Percentiles rank a stretch among this genome's conserved stretches.
These are phyloP conservation scores for Teratosphaeria pseudoeucalypti DNA, from an alignment of 2,329 filamentous ascomycete species.

Conservation along the genomic window DNA sequence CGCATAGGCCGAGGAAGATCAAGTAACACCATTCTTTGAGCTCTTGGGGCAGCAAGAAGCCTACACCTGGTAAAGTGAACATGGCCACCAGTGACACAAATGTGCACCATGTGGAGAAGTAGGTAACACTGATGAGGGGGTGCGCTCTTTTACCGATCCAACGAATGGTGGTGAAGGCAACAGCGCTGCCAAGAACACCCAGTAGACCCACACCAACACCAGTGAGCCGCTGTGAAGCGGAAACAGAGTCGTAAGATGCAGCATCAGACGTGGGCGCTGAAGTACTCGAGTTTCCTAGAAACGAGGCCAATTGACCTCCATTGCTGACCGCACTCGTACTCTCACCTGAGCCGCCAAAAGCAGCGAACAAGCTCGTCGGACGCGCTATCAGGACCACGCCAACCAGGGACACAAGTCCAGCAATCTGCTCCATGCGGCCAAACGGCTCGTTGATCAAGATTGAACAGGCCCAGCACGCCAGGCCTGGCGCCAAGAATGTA, in stretches of 20 bases:
- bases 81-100: slow-evolving; percentile 56
- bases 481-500: slow-evolving; percentile 71
- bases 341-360: slow-evolving; percentile 17
- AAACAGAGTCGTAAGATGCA: slow-evolving; percentile 36
- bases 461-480: slow-evolving; percentile 72
- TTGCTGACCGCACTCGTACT: slow-evolving; percentile 22
- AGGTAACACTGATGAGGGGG: slow-evolving; percentile 75
- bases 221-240: slow-evolving; percentile 53
- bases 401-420: slow-evolving; percentile 60
- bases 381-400: slow-evolving; percentile 78
- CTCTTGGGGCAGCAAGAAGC: slow-evolving; percentile 46
- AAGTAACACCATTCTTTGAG: slow-evolving; percentile 56
- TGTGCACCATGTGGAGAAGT: slow-evolving; percentile 63
- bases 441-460: slow-evolving; percentile 68
- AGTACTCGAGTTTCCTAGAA: slow-evolving; percentile 21
- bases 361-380: slow-evolving; percentile 48
- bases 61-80: slow-evolving; percentile 43
- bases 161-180: slow-evolving; percentile 64
- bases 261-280: slow-evolving; percentile 14
- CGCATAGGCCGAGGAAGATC: slow-evolving; percentile 57
- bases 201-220: slow-evolving; percentile 64
- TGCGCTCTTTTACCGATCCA: slow-evolving; percentile 73
- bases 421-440: slow-evolving; percentile 65
- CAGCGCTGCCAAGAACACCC: slow-evolving; percentile 65
- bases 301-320: slow-evolving; percentile 17